Conservation (phyloP, 306 rosid species). For the Quercus mongolica region DNA sequence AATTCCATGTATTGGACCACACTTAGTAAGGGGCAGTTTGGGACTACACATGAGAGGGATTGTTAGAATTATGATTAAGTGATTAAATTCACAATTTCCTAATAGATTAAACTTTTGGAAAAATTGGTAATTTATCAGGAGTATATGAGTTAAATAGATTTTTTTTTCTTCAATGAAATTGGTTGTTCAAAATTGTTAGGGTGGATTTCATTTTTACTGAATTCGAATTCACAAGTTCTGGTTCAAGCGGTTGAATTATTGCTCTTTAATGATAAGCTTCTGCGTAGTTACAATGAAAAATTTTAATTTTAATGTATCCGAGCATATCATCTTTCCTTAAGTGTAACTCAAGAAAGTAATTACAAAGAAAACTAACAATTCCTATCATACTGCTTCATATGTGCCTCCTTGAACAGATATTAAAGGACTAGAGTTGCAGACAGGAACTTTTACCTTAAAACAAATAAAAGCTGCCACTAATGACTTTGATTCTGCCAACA, state of each 20-base stretch:
- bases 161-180: background rate
- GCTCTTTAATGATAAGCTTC: background rate
- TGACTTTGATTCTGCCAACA: constrained; percentile 43
- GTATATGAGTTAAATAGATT: background rate
- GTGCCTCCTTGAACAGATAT: constrained; percentile 26
- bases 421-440: constrained; percentile 35
- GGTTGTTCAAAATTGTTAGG: background rate
- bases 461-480: constrained; percentile 58
- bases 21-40: no score
- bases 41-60: no score
- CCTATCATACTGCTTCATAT: constrained; percentile 1
- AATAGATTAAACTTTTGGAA: no score
- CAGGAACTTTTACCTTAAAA: constrained; percentile 52
- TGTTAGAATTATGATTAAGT: no score
- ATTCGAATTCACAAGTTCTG: background rate
- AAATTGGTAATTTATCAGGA: no score
- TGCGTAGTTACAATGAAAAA: background rate
- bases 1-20: no score
- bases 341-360: background rate
- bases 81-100: no score
- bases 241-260: background rate
- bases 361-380: background rate
- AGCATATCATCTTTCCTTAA: background rate
- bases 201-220: background rate
- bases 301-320: background rate